A percentile compares a stretch with the other conserved stretches of the same genome.
Conservation (phyloP, 2,329 filamentous ascomycete genomes). For the Aciculosporium take region DNA sequence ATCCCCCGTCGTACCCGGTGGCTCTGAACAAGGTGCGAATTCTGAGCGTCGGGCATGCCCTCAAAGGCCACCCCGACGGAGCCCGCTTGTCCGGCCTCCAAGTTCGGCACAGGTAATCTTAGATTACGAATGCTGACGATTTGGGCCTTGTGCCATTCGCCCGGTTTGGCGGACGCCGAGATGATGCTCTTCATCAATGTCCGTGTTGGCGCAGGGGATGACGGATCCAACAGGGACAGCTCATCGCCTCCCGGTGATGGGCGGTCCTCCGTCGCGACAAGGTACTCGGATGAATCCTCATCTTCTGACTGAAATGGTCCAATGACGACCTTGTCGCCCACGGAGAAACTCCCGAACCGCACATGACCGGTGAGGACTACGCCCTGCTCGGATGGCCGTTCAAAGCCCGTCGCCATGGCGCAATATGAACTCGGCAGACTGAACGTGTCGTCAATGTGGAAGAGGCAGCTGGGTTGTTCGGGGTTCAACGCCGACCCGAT, state of each 20-base stretch:
- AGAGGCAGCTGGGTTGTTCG: slow-evolving; percentile 50
- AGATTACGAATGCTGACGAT: slow-evolving; percentile 82
- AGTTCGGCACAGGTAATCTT: slow-evolving; percentile 61
- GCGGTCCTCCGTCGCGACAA: slow-evolving; percentile 27
- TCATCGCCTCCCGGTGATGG: slow-evolving; percentile 33
- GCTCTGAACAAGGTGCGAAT: slow-evolving; percentile 8
- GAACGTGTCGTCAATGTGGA: slow-evolving; percentile 87
- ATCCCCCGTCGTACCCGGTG: slow-evolving; percentile 61
- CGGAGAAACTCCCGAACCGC: slow-evolving; percentile 59
- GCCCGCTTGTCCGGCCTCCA: slow-evolving; percentile 73
- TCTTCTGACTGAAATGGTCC: slow-evolving; percentile 59
- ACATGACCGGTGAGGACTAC: slow-evolving; percentile 77
- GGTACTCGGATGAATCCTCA: slow-evolving; percentile 24
- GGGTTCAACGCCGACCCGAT: slow-evolving; percentile 42
- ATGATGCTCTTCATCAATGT: slow-evolving; percentile 38
- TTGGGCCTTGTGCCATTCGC: slow-evolving; percentile 66
- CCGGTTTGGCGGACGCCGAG: slow-evolving; percentile 37
- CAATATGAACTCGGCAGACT: slow-evolving; percentile 50
- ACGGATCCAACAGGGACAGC: slow-evolving; percentile 37
- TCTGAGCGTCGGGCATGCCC: slow-evolving; percentile 8
- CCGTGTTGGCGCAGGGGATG: slow-evolving; percentile 37
- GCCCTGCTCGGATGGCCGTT: slow-evolving; percentile 29
- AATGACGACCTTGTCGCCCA: slow-evolving; percentile 65
- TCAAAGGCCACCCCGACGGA: slow-evolving; percentile 68
- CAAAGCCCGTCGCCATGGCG: slow-evolving; percentile 9